These are phyloP conservation scores for Emydomyces testavorans DNA, from an alignment of 2,329 filamentous ascomycete species.

Conservation along the genomic window DNA sequence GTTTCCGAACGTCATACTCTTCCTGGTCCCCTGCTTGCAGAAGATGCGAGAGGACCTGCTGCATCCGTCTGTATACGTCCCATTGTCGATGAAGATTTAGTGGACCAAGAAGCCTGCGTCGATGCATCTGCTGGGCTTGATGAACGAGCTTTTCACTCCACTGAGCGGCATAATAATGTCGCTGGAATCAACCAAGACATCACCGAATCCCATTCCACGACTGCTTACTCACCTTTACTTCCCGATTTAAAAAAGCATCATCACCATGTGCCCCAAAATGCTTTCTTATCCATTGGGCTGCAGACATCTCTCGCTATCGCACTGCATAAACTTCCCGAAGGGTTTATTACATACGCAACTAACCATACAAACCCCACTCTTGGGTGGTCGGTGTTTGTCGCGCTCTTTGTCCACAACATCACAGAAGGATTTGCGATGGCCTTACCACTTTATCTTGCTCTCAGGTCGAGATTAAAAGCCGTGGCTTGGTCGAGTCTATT, in stretches of 20 bases:
- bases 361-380: constrained; percentile 88
- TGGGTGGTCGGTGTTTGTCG: constrained; percentile 85
- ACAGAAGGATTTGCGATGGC: constrained; percentile 94
- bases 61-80: neutral
- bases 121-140: neutral
- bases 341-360: constrained; percentile 83
- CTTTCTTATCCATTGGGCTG: constrained; percentile 86
- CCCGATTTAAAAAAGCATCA: constrained; percentile 51
- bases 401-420: constrained; percentile 95
- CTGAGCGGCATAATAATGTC: neutral
- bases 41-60: neutral
- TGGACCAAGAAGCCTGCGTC: neutral
- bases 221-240: constrained; percentile 4
- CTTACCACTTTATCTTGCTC: constrained; percentile 80
- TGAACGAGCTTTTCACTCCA: too few relatives aligned
- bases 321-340: constrained; percentile 85
- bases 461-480: constrained; percentile 66
- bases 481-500: constrained; percentile 75
- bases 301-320: constrained; percentile 93
- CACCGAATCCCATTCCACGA: constrained; percentile 2
- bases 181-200: neutral
- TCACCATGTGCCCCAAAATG: constrained; percentile 89
- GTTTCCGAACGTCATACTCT: neutral
- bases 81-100: neutral
- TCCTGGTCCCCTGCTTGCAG: neutral